These are phyloP conservation scores for Cercospora sojina DNA, from an alignment of 2,329 filamentous ascomycete species.

Conservation along the genomic window DNA sequence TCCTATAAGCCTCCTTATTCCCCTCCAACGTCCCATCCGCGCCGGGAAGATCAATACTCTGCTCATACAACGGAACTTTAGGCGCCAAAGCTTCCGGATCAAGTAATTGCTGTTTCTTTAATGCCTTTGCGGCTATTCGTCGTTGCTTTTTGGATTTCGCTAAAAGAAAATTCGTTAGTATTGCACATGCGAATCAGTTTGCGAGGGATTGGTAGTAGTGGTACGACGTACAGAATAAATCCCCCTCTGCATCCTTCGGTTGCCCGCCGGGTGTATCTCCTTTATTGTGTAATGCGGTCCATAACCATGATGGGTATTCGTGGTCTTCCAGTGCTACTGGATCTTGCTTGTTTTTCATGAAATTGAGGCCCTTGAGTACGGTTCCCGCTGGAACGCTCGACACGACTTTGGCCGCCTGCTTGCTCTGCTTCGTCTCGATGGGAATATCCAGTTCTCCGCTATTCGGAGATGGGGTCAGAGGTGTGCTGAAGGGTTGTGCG, in stretches of 20 bases:
- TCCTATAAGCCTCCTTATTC: constrained; percentile 47
- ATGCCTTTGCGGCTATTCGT: constrained; percentile 66
- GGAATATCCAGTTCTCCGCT: constrained; percentile 32
- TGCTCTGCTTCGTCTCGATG: constrained; percentile 29
- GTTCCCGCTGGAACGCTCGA: constrained; percentile 64
- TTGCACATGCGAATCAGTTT: background rate
- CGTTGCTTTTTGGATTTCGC: constrained; percentile 85
- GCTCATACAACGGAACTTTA: constrained; percentile 72
- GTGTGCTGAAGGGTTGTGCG: constrained; percentile 49
- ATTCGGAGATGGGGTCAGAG: constrained; percentile 36
- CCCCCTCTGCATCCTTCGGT: constrained; percentile 59
- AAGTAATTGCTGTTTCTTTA: constrained; percentile 61
- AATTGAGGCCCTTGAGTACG: constrained; percentile 71
- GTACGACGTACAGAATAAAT: constrained; percentile 71
- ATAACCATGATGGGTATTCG: constrained; percentile 79
- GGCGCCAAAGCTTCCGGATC: constrained; percentile 62
- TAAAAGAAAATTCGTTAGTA: constrained; percentile 37
- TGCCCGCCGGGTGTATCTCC: constrained; percentile 44
- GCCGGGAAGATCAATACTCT: constrained; percentile 70
- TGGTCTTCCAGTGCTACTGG: constrained; percentile 71
- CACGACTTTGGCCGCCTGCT: constrained; percentile 28
- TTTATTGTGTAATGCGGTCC: constrained; percentile 65
- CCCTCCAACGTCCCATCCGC: constrained; percentile 51
- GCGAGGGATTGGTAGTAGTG: too few species aligned
- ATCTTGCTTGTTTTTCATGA: constrained; percentile 69